phyloP scores from a whole-genome alignment of 345 rosid species.

The Citrus glauca region DNA sequence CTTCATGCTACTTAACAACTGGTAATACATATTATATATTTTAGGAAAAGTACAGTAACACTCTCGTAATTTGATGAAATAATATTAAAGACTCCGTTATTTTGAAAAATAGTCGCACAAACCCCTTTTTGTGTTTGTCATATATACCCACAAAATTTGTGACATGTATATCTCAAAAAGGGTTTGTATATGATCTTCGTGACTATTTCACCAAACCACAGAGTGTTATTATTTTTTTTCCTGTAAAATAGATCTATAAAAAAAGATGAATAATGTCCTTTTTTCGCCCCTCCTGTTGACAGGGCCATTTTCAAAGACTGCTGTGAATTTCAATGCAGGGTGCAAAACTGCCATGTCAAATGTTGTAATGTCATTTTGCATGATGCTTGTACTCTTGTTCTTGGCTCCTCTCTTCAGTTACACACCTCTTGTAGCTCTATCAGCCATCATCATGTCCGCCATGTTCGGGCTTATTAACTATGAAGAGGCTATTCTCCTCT shows the following conservation, averaged over 20 bases:
- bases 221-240: too few relatives aligned
- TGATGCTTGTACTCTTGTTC: constrained; percentile 77
- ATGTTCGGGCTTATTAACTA: constrained; percentile 83
- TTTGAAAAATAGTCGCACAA: too few relatives aligned
- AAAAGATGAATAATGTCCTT: neutral
- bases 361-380: constrained; percentile 70
- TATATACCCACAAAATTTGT: too few relatives aligned
- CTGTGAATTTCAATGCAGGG: constrained; percentile 85
- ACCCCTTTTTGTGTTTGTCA: too few relatives aligned
- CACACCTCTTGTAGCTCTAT: constrained; percentile 84
- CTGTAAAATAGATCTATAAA: too few relatives aligned
- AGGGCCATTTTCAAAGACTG: constrained; percentile 96
- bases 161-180: too few relatives aligned
- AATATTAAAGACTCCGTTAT: too few relatives aligned
- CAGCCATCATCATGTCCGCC: constrained; percentile 88
- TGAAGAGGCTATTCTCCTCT: constrained; percentile 53
- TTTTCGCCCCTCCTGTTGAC: neutral
- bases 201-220: too few relatives aligned
- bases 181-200: too few relatives aligned
- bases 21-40: constrained; percentile 29
- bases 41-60: neutral
- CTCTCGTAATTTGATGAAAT: neutral
- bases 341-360: constrained; percentile 72
- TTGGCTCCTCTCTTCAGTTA: constrained; percentile 82
- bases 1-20: constrained; percentile 91